Evolutionary conservation across 73 alveolate genomes (phyloP).

Genomic region (Breviolum minutum): DNA sequence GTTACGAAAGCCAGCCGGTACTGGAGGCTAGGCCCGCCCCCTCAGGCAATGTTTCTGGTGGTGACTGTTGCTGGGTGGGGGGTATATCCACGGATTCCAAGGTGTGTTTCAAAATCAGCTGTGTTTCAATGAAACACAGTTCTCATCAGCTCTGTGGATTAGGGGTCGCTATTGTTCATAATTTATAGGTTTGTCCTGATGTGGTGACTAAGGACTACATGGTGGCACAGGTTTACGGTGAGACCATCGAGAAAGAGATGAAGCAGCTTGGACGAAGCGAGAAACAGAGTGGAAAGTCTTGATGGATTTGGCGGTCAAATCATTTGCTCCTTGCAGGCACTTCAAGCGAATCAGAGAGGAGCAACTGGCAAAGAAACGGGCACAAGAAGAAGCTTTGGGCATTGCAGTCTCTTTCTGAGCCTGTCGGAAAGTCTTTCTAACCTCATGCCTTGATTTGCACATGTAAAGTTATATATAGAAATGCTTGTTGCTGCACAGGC

Average conservation of each 20-base stretch:
- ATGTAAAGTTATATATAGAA: background rate
- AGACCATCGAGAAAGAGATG: constrained; percentile 63
- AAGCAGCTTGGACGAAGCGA: constrained; percentile 8
- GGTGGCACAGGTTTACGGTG: constrained; percentile 56
- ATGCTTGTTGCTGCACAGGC: background rate
- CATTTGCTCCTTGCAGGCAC: background rate
- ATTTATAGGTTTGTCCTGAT: background rate
- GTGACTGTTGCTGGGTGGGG: too few relatives aligned
- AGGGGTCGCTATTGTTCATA: too few relatives aligned
- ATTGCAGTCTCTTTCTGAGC: background rate
- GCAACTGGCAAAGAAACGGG: constrained; percentile 56
- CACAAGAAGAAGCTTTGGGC: constrained; percentile 81
- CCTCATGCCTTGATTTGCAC: background rate
- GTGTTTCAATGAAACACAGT: too few relatives aligned
- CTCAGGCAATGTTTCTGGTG: too few relatives aligned
- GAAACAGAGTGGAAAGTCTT: background rate
- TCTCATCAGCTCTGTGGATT: too few relatives aligned
- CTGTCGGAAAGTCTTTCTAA: background rate
- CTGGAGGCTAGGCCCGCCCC: too few relatives aligned
- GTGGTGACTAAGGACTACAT: constrained; percentile 47
- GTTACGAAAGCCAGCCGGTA: too few relatives aligned
- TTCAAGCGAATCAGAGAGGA: constrained; percentile 61
- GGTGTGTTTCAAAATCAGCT: too few relatives aligned
- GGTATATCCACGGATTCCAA: too few relatives aligned
- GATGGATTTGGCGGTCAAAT: background rate